phyloP scores from a whole-genome alignment of 805 yeast genomes.

The Metschnikowia arizonensis region DNA sequence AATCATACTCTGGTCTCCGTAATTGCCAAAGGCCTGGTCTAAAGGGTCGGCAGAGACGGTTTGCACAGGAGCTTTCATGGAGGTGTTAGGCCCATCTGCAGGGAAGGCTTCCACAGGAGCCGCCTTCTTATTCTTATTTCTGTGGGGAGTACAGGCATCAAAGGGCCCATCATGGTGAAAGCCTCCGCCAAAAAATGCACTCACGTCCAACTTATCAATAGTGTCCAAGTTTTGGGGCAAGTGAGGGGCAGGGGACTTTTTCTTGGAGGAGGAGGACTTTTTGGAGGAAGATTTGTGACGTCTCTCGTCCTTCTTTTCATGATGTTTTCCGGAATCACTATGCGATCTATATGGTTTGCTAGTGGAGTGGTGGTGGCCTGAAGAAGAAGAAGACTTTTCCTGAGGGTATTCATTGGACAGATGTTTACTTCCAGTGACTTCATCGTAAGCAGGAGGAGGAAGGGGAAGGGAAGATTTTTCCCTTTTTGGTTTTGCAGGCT shows the following conservation, averaged over 20 bases:
- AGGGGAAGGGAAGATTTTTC: constrained; percentile 26
- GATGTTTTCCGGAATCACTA: constrained; percentile 17
- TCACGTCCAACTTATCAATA: constrained; percentile 92
- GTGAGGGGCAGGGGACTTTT: constrained; percentile 41
- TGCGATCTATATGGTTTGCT: constrained; percentile 20
- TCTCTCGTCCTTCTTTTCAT: constrained; percentile 12
- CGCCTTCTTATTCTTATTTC: constrained; percentile 68
- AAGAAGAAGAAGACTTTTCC: constrained; percentile 38
- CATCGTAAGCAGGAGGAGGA: constrained; percentile 67
- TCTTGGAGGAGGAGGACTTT: constrained; percentile 37
- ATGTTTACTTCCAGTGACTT: constrained; percentile 52
- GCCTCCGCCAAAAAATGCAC: constrained; percentile 88
- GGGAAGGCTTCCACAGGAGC: constrained; percentile 98
- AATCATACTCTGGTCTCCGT: constrained; percentile 45
- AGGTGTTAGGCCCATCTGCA: constrained; percentile 87
- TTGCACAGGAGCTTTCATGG: constrained; percentile 67
- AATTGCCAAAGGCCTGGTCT: constrained; percentile 73
- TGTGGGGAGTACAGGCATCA: constrained; percentile 96
- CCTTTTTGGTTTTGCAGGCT: constrained; percentile 9
- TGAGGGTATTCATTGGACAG: constrained; percentile 46
- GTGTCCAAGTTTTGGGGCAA: constrained; percentile 80
- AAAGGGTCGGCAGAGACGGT: constrained; percentile 47
- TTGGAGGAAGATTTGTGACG: constrained; percentile 17
- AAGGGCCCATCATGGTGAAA: constrained; percentile 99
- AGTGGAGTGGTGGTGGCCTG: constrained; percentile 12